Conservation (phyloP, 2,329 filamentous ascomycete genomes). For the Triangularia verruculosa region DNA sequence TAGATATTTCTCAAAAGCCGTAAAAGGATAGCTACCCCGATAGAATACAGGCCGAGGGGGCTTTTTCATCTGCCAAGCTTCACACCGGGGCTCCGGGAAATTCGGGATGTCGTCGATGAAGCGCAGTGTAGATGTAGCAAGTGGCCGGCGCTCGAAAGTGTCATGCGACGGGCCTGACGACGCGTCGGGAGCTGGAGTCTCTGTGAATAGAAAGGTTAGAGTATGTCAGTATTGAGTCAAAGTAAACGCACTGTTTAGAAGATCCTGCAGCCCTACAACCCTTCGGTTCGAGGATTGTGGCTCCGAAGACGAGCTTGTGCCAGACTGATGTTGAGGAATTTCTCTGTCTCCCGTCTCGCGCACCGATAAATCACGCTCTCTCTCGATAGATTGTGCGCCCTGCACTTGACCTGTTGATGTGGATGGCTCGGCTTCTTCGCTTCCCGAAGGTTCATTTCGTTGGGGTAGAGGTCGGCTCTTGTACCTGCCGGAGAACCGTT, state of each 20-base stretch:
- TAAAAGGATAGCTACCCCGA: not conserved
- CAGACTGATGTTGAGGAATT: not conserved
- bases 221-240: not conserved
- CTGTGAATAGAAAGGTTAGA: not conserved
- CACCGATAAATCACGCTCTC: not conserved
- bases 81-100: not conserved
- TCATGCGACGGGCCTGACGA: not conserved
- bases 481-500: not conserved
- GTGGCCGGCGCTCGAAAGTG: not conserved
- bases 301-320: not conserved
- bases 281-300: not conserved
- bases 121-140: not conserved
- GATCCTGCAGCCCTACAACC: not conserved
- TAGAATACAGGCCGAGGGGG: not conserved
- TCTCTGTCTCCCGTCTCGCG: not conserved
- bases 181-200: not conserved
- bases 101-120: not conserved
- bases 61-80: not conserved
- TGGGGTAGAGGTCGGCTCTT: not conserved
- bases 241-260: not conserved
- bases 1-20: not conserved
- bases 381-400: not conserved
- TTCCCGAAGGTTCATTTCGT: not conserved
- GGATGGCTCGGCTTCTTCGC: not conserved
- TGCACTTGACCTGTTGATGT: not conserved